These are phyloP conservation scores for Trametes polyzona DNA, from an alignment of 1,284 basidiomycete genomes.

Conservation along the genomic window DNA sequence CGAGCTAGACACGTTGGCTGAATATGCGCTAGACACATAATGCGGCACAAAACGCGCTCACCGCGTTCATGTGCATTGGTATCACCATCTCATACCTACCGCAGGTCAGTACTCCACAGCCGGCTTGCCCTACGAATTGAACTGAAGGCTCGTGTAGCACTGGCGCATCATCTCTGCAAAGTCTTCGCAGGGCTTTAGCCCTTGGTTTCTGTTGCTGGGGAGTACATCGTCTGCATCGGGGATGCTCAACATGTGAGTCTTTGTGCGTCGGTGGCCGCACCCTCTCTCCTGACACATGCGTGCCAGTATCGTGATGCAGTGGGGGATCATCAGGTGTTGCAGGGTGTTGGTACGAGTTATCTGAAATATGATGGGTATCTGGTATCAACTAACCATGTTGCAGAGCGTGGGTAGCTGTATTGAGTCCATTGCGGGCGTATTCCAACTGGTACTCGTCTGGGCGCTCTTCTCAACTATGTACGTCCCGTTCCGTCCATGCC, in stretches of 20 bases:
- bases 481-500: conserved; percentile 40
- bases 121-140: no score
- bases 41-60: conserved; percentile 74
- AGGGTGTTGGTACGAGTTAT: conserved; percentile 59
- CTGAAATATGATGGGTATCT: no score
- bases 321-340: conserved; percentile 87
- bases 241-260: conserved; percentile 78
- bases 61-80: conserved; percentile 76
- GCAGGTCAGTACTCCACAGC: conserved; percentile 56
- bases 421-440: conserved; percentile 82
- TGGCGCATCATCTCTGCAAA: conserved; percentile 73
- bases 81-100: conserved; percentile 88
- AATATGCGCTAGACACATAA: conserved; percentile 64
- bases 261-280: not conserved
- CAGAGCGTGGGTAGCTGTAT: conserved; percentile 77
- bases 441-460: conserved; percentile 89
- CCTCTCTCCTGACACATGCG: not conserved
- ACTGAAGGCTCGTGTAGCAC: conserved; percentile 48
- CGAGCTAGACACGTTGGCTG: not conserved
- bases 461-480: conserved; percentile 85
- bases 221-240: conserved; percentile 83
- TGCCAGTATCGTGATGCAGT: conserved; percentile 82
- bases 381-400: not conserved
- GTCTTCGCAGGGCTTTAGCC: conserved; percentile 88
- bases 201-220: conserved; percentile 93